These are phyloP conservation scores for Coemansia sp. DNA, from an alignment of 192 early-diverging fungal species.

Conservation along the genomic window DNA sequence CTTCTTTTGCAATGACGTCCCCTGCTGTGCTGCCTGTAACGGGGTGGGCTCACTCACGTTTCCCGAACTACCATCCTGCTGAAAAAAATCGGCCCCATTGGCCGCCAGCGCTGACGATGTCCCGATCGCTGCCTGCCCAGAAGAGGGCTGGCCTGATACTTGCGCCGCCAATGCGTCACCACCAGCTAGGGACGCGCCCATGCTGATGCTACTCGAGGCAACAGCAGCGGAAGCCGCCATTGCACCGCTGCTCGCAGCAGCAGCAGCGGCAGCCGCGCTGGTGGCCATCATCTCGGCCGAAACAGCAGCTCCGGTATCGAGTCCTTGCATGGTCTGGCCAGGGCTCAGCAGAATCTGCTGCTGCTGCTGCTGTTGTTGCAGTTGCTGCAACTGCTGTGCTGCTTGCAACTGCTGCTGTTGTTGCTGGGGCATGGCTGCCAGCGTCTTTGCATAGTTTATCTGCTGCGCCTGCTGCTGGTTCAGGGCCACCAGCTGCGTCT, in stretches of 20 bases:
- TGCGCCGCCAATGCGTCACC: no score
- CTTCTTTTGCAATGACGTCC: conserved; percentile 7
- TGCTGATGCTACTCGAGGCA: no score
- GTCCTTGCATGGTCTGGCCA: no score
- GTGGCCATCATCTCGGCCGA: no score
- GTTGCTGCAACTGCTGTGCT: neutral
- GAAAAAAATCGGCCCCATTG: conserved; percentile 17
- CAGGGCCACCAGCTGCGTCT: conserved; percentile 1
- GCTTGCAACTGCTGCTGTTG: conserved; percentile 5
- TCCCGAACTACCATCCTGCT: conserved; percentile 28
- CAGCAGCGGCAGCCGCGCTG: no score
- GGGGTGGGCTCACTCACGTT: conserved; percentile 38
- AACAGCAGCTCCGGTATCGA: no score
- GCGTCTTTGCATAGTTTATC: conserved; percentile 4
- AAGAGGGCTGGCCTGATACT: no score
- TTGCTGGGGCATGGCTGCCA: conserved; percentile 5
- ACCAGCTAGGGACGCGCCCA: no score
- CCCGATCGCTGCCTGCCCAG: no score
- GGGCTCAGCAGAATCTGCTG: no score
- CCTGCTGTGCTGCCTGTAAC: conserved; percentile 13
- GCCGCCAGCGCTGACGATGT: neutral
- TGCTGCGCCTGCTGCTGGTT: conserved; percentile 14
- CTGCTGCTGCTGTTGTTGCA: neutral
- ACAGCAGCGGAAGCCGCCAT: no score
- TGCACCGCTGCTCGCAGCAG: no score